Base-by-base conservation (phyloP, 768 basidiomycete species). In the Trametes cingulata region DNA sequence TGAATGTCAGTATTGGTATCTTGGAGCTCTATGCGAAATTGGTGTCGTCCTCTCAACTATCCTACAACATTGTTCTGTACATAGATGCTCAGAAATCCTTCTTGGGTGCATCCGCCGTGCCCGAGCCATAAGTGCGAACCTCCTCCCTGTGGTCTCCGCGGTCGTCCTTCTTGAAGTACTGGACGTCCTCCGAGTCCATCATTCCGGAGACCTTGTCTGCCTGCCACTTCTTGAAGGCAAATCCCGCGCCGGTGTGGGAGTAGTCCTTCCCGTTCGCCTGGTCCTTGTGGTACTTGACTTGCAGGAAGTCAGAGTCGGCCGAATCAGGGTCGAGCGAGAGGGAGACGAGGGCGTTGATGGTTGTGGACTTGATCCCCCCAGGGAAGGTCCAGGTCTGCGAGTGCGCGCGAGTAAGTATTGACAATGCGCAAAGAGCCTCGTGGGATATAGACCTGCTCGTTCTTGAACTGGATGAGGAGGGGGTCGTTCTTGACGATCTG, bases 201-300 rank as follows among this genome's bases (percentile, higher is more conserved):
- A 49, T 62, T 8, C 64, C 68, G 2, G 66, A 50, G 39, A 67
- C 66, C 36, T 64, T 65, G 53, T 69, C 68, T 15, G 68, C 75
- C 58, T 78, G 76, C 66, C 67, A 74, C 65, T 77, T 78, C 67
- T 78, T 77, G 74, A 77, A 75, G 9, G 62, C 62, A 65, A 77
- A 78, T 1, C 76, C 76, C 35, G 76, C 66, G 6, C 76, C 75
- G 51, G 75, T 71, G 63, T 78, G 77, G 9, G 72, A 73, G 67
- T 77, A 78, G 65, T 79, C 77, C 62, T 77, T 77, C 54, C 71
- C 71, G 64, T 78, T 78, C 15, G 77, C 76, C 66, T 78, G 75
- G 60, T 78, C 74, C 66, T 76, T 74, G 64, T 74, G 71, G 58
- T 73, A 72, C 62, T 71, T 70, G 63, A 73, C 63, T 60, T 69